Evolutionary conservation across 2,329 filamentous ascomycete species (phyloP), one percentile per base, ranked within the genome.

Genomic region (Aureobasidium sp.): DNA sequence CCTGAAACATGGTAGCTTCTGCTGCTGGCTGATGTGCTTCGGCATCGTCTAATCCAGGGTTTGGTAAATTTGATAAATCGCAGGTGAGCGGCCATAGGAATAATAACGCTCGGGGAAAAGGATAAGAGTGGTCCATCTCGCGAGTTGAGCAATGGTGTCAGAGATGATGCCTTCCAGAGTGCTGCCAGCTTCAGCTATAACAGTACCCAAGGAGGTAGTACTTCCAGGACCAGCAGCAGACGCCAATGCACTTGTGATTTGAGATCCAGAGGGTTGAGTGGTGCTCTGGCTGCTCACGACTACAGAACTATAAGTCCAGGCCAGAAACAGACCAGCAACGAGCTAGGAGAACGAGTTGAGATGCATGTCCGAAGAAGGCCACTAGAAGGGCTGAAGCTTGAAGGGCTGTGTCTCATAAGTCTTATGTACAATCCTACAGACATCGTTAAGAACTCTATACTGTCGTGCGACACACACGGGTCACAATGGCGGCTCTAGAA

Each of bases 21-120:
- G 79, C 75, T 12, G 76, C 72, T 11, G 76, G 69, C 68, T 86
- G 80, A 24, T 81, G 75, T 2, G 79, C 84, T 65, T 87, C 81
- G 9, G 85, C 74, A 22, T 80, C 68, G 22, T 64, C 56, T 22
- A 66, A 63, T 29, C 64, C 65, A 35, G 62, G 49, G 33, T 64
- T 60, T 35, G 63, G 44, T 5, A 63, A 44, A 5, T 64, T 64
- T 47, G 39, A 62, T 63, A 35, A 70, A 48, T 19, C 67, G 24
- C 24, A 24, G 24, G 24, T 24, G 24, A 24, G 24, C 24, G 24
- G 24, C 24, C 24, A 24, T 24, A 24, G 4, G 24, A 24, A 4
- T 24, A 24, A 4, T 24, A 24, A 24, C 2, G 24, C 24, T 24
- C 24, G 4, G 24, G 24, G 24, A 24, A 54, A 15, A 42, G 52